Conservation (phyloP, 2,329 filamentous ascomycete genomes). For the Exophiala sp. region DNA sequence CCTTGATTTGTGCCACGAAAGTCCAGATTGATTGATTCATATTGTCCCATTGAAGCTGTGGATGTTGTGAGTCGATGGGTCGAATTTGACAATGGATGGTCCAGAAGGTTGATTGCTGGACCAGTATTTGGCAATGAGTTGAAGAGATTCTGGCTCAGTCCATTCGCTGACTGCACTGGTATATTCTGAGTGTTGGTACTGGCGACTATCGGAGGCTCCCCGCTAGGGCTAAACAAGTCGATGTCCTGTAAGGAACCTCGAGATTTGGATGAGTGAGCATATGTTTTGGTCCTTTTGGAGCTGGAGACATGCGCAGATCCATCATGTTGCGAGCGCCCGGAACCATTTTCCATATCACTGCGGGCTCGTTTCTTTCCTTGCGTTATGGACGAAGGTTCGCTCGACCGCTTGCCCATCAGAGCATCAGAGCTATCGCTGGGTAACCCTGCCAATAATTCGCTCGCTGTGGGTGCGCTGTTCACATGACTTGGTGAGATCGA, state of each 20-base stretch:
- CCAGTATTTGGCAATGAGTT: neutral
- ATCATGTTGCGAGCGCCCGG: neutral
- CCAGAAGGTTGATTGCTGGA: slow-evolving; percentile 5
- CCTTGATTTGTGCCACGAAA: slow-evolving; percentile 19
- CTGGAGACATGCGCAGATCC: slow-evolving; percentile 1
- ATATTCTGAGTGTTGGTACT: neutral
- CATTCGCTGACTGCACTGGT: no score
- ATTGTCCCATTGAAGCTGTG: slow-evolving; percentile 25
- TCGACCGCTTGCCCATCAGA: neutral
- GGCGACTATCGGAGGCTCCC: neutral
- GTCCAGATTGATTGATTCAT: slow-evolving; percentile 26
- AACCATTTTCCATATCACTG: slow-evolving; percentile 8
- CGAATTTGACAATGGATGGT: slow-evolving; percentile 5
- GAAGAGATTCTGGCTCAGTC: no score
- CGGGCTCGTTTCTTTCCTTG: slow-evolving; percentile 17
- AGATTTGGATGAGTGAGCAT: slow-evolving; percentile 14
- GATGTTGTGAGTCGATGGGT: slow-evolving; percentile 19
- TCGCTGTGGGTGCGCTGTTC: neutral
- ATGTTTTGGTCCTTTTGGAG: slow-evolving; percentile 18
- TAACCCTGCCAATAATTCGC: slow-evolving; percentile 1
- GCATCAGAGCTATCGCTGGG: neutral
- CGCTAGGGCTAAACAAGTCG: slow-evolving; percentile 3
- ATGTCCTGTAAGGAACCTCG: slow-evolving; percentile 2
- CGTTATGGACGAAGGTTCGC: neutral
- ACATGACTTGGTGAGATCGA: slow-evolving; percentile 8